phyloP scores from a whole-genome alignment of 2,329 filamentous ascomycete genomes.

The Stemphylium vesicarium region DNA sequence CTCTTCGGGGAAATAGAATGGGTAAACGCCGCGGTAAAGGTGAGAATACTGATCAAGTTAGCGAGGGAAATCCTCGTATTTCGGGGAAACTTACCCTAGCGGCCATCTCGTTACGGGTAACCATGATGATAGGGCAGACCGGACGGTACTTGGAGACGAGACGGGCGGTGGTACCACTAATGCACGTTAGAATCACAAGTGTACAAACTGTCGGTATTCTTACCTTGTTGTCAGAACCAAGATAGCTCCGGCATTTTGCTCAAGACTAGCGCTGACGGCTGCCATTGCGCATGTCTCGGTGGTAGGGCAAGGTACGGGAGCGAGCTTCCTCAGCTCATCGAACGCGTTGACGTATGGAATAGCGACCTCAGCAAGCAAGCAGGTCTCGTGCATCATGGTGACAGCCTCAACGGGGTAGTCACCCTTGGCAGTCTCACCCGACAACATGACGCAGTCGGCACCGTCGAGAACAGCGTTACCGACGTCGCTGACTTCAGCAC shows the following conservation, averaged over 20 bases:
- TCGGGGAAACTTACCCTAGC: conserved; percentile 64
- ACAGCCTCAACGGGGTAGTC: conserved; percentile 92
- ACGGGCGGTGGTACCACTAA: conserved; percentile 86
- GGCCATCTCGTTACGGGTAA: conserved; percentile 83
- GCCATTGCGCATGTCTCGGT: conserved; percentile 97
- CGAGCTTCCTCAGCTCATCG: conserved; percentile 87
- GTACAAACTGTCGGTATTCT: conserved; percentile 29
- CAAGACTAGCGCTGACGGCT: conserved; percentile 91
- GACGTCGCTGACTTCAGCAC: conserved; percentile 97
- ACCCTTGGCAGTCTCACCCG: conserved; percentile 98
- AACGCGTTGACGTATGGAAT: conserved; percentile 97
- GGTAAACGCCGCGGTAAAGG: conserved; percentile 96
- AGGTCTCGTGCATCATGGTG: conserved; percentile 97
- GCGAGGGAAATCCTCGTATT: conserved; percentile 6
- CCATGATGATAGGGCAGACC: conserved; percentile 99
- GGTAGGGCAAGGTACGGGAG: conserved; percentile 82
- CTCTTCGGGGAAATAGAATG: conserved; percentile 89
- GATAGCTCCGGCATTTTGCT: conserved; percentile 95
- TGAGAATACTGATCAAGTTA: conserved; percentile 71
- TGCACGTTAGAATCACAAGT: conserved; percentile 27
- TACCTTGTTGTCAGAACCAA: conserved; percentile 91
- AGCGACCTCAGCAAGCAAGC: conserved; percentile 93
- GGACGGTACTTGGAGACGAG: conserved; percentile 98
- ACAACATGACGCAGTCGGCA: conserved; percentile 99
- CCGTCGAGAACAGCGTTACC: conserved; percentile 98